Evolutionary conservation across 345 rosid species (phyloP), one percentile per base, ranked within the genome.

Genomic region (Gossypium arboreum): DNA sequence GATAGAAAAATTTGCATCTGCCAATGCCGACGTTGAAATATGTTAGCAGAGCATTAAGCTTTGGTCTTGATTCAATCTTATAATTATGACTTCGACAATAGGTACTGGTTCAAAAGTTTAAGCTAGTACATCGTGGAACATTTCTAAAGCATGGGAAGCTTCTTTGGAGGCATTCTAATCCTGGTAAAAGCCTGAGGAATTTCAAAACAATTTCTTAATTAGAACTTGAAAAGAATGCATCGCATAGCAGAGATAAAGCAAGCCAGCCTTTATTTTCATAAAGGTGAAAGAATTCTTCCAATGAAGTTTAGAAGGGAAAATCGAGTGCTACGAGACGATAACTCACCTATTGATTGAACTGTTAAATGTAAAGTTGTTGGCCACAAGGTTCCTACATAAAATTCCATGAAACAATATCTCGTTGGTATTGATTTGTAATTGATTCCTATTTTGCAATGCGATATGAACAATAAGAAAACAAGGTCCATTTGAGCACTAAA

Each of bases 101-200:
- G 25, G 29, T 50, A 4, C 15, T 27, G 58, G 43, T 58, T 60
- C 43, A 18, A 58, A 58, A 73, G 58, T 71, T 55, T 52, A 8
- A 55, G 60, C 22, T 8, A 39, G 45, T 80, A 78, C 87, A 84
- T 2, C 63, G 79, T 15, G 80, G 81, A 45, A 60, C 2, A 48
- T 80, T 74, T 45, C 75, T 76, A 41, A 75, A 75, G 81, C 84
- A 81, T 3, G 66, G 80, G 41, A 81, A 84, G 44, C 76, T 75
- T 76, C 81, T 82, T 45, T 84, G 85, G 9, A 84, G 83, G 56
- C 87, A 81, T 27, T 81, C 72, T 75, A 79, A 56, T 71, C 85
- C 81, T 9, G 80, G 87, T 2, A 84, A 67, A 22, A 75, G 55
- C 61, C 87, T 84, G 78, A 12, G 15, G 58, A 51, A 69, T 50